Evolutionary conservation across 2,329 filamentous ascomycete species (phyloP).

Genomic region (Canariomyces notabilis): DNA sequence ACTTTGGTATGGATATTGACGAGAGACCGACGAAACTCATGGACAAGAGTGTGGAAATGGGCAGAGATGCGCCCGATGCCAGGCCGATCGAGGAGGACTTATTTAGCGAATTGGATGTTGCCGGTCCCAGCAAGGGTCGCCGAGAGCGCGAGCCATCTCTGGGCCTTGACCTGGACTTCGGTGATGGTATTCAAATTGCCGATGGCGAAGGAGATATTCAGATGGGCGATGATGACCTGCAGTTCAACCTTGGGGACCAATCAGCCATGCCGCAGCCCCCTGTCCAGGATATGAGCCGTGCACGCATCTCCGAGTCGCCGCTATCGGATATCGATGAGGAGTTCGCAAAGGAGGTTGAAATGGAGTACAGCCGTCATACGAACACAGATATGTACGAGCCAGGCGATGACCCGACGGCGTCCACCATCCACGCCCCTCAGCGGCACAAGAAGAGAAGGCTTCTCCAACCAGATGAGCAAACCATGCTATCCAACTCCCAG

Average conservation of each 20-base stretch:
- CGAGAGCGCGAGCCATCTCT: conserved; percentile 51
- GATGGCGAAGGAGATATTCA: conserved; percentile 60
- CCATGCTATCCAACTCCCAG: conserved; percentile 67
- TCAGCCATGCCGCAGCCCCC: conserved; percentile 45
- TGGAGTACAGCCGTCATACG: conserved; percentile 48
- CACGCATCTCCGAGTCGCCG: conserved; percentile 63
- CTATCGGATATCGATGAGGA: conserved; percentile 65
- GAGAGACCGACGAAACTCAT: conserved; percentile 46
- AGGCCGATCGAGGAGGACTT: conserved; percentile 66
- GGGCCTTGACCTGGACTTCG: conserved; percentile 44
- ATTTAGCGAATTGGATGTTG: conserved; percentile 57
- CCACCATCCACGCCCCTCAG: conserved; percentile 61
- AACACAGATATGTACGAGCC: conserved; percentile 59
- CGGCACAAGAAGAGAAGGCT: conserved; percentile 72
- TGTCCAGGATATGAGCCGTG: conserved; percentile 46
- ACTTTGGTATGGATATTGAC: conserved; percentile 70
- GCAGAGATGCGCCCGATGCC: conserved; percentile 73
- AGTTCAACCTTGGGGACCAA: conserved; percentile 56
- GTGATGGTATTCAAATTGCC: conserved; percentile 52
- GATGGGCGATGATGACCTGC: conserved; percentile 60
- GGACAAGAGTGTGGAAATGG: conserved; percentile 74
- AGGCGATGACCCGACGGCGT: conserved; percentile 48
- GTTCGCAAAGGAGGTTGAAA: conserved; percentile 54
- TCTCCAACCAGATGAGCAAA: conserved; percentile 74
- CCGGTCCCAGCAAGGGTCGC: conserved; percentile 51